Evolutionary conservation across 1,284 basidiomycete species (phyloP), one percentile per base, ranked within the genome.

Genomic region (Peniophora sp.): DNA sequence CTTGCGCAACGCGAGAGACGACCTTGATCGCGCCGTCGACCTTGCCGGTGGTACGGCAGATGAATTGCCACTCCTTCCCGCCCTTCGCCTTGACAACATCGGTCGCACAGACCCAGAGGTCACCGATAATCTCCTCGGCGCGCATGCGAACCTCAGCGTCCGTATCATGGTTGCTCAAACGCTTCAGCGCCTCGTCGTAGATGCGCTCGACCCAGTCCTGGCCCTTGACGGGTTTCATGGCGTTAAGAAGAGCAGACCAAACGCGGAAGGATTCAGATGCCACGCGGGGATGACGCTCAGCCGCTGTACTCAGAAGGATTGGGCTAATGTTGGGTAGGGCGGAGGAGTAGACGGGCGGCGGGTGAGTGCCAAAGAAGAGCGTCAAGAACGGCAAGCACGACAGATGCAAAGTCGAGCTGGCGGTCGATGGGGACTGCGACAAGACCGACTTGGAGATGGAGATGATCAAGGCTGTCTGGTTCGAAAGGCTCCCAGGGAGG

Each of bases 81-180:
- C 77, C 75, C 63, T 84, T 85, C 2, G 66, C 63, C 58, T 65
- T 75, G 43, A 84, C 71, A 16, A 82, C 70, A 49, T 93, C 91
- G 0, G 89, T 87, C 10, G 92, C 91, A 56, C 84, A 85, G 35
- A 92, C 79, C 77, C 97, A 89, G 3, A 98, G 69, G 60, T 92
- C 87, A 1, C 89, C 92, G 35, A 97, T 78, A 43, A 82, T 84
- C 32, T 86, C 81, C 60, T 98, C 86, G 0, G 92, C 92, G 56
- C 80, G 83, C 35, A 81, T 78, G 39, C 92, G 83, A 32, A 99
- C 92, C 57, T 97, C 93, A 11, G 91, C 85, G 64, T 98, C 96
- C 3, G 93, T 92, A 56, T 92, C 89, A 53, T 88, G 79, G 49
- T 81, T 88, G 48, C 73, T 79, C 38, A 99, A 70, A 35, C 92